Percentiles rank a stretch among this genome's conserved stretches.
These are phyloP conservation scores for Alternaria brassicicola DNA, from an alignment of 2,329 filamentous ascomycete genomes.

Conservation along the genomic window DNA sequence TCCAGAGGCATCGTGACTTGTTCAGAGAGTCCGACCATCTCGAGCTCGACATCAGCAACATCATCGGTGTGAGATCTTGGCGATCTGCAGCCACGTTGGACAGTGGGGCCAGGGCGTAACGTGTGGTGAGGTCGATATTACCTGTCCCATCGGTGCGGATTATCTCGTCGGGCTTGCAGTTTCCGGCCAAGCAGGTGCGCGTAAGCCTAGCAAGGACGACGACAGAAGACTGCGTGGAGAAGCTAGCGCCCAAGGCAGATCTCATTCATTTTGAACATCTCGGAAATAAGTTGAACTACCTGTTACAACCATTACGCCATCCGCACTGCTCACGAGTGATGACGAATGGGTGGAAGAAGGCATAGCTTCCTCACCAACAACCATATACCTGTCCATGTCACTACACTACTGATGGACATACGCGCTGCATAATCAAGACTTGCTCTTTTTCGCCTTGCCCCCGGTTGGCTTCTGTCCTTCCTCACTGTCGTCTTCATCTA, in stretches of 20 bases:
- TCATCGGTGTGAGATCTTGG: conserved; percentile 22
- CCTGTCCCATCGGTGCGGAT: conserved; percentile 5
- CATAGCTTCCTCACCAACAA: background rate
- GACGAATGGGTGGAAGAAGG: background rate
- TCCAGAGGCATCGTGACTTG: conserved; percentile 4
- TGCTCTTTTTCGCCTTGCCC: conserved; percentile 28
- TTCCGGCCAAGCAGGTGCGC: conserved; percentile 1
- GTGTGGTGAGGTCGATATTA: background rate
- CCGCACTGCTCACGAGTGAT: background rate
- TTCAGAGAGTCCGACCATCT: conserved; percentile 12
- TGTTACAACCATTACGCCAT: background rate
- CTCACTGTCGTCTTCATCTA: conserved; percentile 17
- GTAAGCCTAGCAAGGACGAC: conserved; percentile 1
- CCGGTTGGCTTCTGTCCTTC: conserved; percentile 19
- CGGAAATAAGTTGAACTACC: background rate
- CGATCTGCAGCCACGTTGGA: conserved; percentile 1
- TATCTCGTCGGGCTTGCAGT: background rate
- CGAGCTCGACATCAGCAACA: conserved; percentile 8
- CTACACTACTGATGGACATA: background rate
- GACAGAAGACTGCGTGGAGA: background rate
- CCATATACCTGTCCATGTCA: background rate
- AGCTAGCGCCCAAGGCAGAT: background rate
- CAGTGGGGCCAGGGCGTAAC: background rate
- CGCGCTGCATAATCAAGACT: conserved; percentile 1
- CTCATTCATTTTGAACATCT: background rate